Conservation (phyloP, 2,329 filamentous ascomycete genomes). For the Cordyceps militaris region DNA sequence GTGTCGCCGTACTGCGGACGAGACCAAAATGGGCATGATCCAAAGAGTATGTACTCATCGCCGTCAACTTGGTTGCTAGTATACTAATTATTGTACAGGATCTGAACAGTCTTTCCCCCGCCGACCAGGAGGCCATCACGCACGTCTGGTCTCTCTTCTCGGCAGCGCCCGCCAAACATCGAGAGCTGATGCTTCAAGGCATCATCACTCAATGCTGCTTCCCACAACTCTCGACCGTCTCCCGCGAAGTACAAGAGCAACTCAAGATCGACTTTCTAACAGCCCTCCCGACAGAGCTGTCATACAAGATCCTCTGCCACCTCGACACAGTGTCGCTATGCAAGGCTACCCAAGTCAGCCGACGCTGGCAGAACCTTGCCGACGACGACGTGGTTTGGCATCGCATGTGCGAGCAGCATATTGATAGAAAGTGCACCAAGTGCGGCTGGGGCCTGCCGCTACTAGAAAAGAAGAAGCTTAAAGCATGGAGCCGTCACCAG, state of each 20-base stretch:
- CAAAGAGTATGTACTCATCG: constrained; percentile 59
- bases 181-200: constrained; percentile 92
- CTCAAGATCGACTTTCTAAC: constrained; percentile 96
- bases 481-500: constrained; percentile 80
- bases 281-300: constrained; percentile 81
- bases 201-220: constrained; percentile 97
- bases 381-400: constrained; percentile 97
- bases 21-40: constrained; percentile 91
- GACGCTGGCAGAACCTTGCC: constrained; percentile 79
- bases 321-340: constrained; percentile 92
- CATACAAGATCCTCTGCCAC: constrained; percentile 87
- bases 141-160: constrained; percentile 98
- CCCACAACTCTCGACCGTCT: constrained; percentile 88
- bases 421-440: constrained; percentile 86
- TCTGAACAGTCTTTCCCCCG: constrained; percentile 71
- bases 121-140: constrained; percentile 90
- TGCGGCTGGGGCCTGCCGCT: constrained; percentile 93
- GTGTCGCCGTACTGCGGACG: constrained; percentile 86
- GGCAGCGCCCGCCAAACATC: constrained; percentile 85
- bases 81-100: constrained; percentile 43
- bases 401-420: constrained; percentile 95
- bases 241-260: constrained; percentile 82
- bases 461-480: constrained; percentile 78
- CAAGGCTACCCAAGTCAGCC: constrained; percentile 91
- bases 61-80: background rate